Base-by-base conservation (phyloP, 2,329 filamentous ascomycete species). In the Trichoderma simmonsii region DNA sequence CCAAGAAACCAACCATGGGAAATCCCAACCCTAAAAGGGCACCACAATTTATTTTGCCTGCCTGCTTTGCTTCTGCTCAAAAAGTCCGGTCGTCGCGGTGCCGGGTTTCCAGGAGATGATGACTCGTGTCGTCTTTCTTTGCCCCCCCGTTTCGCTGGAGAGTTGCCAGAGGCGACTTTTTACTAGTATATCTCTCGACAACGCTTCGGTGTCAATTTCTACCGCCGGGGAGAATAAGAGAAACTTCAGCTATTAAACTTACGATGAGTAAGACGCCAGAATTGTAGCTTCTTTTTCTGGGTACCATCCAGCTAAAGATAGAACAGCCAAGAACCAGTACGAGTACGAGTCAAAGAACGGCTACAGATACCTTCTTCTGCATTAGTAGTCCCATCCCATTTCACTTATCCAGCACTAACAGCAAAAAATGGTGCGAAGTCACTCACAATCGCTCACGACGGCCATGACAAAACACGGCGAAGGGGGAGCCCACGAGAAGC, bases 61-160 rank as follows among this genome's bases (percentile, higher is more conserved):
- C 61, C 26, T 24, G 4, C 24, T 21, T 8, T 18, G 36, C 21
- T 54, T 43, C 36, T 59, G 26, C 56, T 24, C 54, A 60, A 48
- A 68, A 60, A 68, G 65, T 48, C 65, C 65, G 36, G 65, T 48
- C 32, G 51, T 68, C 28, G n/a, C 24, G 61, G 62, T 65, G 62
- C 62, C 62, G 62, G 62, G 43, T 34, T 56, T 51, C 8, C 63
- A 30, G 9, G 48, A 28, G 21, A 36, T 30, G 54, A 60, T 68
- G 65, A 60, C 65, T 68, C 65, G 65, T 51, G 65, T 39, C 34
- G 18, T 56, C 32, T 18, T n/a, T 43, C 7, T 26, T 56, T 32
- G 21, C 30, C 63, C 21, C 28, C 48, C 48, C 3, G n/a, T 51
- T 30, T 51, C 11, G 39, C 32, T 32, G 39, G 39, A 54, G 48